Conservation (phyloP, 192 early-diverging fungal genomes). For the Dispira parvispora region DNA sequence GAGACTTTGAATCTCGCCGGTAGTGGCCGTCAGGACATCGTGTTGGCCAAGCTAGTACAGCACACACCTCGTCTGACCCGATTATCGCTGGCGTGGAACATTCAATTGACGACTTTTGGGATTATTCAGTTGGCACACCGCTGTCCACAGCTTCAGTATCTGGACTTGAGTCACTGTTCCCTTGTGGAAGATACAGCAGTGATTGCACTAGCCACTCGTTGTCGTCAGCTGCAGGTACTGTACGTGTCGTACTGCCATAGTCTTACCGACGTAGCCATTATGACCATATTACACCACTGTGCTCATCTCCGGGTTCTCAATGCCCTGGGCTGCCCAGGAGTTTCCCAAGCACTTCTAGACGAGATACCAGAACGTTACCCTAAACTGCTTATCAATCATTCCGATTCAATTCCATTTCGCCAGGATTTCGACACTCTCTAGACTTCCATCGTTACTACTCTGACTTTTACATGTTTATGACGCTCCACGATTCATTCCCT, state of each 20-base stretch:
- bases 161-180: constrained; percentile 37
- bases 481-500: too few relatives aligned
- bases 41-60: constrained; percentile 33
- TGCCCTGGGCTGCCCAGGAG: constrained; percentile 25
- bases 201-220: constrained; percentile 25
- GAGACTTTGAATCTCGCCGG: constrained; percentile 32
- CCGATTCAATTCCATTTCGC: background rate
- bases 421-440: too few relatives aligned
- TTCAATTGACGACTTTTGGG: constrained; percentile 32
- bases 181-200: constrained; percentile 32
- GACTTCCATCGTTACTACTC: too few relatives aligned
- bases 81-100: constrained; percentile 37
- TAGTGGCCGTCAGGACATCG: constrained; percentile 34
- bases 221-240: constrained; percentile 19
- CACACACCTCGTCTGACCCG: constrained; percentile 26
- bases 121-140: constrained; percentile 32
- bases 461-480: too few relatives aligned
- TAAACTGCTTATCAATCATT: background rate
- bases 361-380: background rate
- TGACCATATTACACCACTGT: constrained; percentile 21
- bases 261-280: constrained; percentile 28
- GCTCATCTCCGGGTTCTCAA: constrained; percentile 23
- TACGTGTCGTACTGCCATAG: constrained; percentile 26
- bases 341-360: constrained; percentile 10
- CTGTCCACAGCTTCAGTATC: constrained; percentile 26